phyloP scores from a whole-genome alignment of 2,329 filamentous ascomycete genomes.

The Boeremia exigua region DNA sequence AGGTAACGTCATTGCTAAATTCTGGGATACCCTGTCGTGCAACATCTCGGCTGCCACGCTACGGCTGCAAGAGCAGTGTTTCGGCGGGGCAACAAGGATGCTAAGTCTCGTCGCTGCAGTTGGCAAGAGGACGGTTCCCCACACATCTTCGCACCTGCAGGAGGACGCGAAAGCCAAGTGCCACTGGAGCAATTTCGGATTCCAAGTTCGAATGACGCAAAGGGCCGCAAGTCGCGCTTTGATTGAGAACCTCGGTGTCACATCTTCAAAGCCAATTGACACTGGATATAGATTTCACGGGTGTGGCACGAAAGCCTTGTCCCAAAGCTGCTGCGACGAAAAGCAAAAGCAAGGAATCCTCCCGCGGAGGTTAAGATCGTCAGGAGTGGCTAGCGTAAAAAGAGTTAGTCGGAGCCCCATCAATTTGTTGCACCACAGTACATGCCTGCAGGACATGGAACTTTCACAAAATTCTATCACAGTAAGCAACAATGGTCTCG shows the following conservation, averaged over 20 bases:
- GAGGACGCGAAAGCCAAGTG: slow-evolving; percentile 9
- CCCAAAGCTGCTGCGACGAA: slow-evolving; percentile 12
- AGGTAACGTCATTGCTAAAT: slow-evolving; percentile 9
- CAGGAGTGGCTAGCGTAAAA: slow-evolving; percentile 9
- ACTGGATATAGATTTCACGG: not conserved
- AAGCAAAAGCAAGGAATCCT: slow-evolving; percentile 3
- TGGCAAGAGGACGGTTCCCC: slow-evolving; percentile 4
- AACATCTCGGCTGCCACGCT: slow-evolving; percentile 6
- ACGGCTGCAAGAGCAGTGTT: slow-evolving; percentile 3
- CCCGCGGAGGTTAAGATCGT: slow-evolving; percentile 14
- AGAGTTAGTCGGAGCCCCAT: not conserved
- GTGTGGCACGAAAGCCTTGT: slow-evolving; percentile 9
- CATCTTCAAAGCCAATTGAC: not conserved
- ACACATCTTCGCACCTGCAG: slow-evolving; percentile 5
- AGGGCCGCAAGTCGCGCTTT: not conserved
- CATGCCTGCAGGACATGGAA: slow-evolving; percentile 14
- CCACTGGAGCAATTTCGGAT: slow-evolving; percentile 3
- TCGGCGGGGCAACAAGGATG: slow-evolving; percentile 12
- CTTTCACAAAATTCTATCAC: slow-evolving; percentile 5
- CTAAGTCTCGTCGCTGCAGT: slow-evolving; percentile 6
- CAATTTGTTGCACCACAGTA: slow-evolving; percentile 15
- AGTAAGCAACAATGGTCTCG: slow-evolving; percentile 18
- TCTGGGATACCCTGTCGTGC: slow-evolving; percentile 17
- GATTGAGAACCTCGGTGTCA: slow-evolving; percentile 1
- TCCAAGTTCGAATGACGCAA: not conserved